phyloP scores from a whole-genome alignment of 768 basidiomycete species.

The Tylopilus felleus region DNA sequence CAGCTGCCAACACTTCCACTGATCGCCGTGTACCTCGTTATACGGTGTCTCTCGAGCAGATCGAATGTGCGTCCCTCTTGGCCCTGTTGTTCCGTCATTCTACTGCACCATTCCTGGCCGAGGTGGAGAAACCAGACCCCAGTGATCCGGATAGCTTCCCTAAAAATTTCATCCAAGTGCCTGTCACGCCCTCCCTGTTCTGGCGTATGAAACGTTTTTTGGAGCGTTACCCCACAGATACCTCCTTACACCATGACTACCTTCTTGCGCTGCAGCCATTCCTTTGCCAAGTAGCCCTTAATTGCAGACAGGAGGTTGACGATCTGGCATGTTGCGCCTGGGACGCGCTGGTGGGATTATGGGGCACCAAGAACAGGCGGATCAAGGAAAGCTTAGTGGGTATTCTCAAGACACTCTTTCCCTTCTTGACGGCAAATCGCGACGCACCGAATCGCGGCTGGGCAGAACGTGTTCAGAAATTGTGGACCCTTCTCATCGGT shows the following conservation, averaged over 20 bases:
- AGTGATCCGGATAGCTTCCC: slow-evolving; percentile 29
- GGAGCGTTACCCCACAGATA: slow-evolving; percentile 62
- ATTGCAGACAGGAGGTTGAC: slow-evolving; percentile 56
- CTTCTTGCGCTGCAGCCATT: slow-evolving; percentile 64
- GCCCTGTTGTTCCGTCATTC: slow-evolving; percentile 56
- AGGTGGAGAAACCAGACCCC: slow-evolving; percentile 28
- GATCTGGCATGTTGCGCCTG: slow-evolving; percentile 62
- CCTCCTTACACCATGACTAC: slow-evolving; percentile 75
- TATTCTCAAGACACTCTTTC: slow-evolving; percentile 69
- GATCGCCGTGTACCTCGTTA: slow-evolving; percentile 24
- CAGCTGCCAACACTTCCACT: slow-evolving; percentile 16
- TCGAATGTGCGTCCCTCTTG: slow-evolving; percentile 68
- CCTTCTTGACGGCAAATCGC: slow-evolving; percentile 53
- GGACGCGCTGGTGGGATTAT: slow-evolving; percentile 62
- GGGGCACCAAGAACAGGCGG: slow-evolving; percentile 73
- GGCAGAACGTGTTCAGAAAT: slow-evolving; percentile 45
- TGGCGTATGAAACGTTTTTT: slow-evolving; percentile 61
- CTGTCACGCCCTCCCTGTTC: slow-evolving; percentile 49
- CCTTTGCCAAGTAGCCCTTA: slow-evolving; percentile 75
- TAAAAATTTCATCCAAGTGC: slow-evolving; percentile 22
- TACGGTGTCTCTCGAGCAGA: slow-evolving; percentile 53
- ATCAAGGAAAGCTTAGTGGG: slow-evolving; percentile 78
- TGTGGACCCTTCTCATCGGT: slow-evolving; percentile 55
- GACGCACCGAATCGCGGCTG: slow-evolving; percentile 36
- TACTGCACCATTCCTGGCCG: slow-evolving; percentile 53